Conservation (phyloP, 1,139 yeast species). For the Yamadazyma pseudoaaseri region DNA sequence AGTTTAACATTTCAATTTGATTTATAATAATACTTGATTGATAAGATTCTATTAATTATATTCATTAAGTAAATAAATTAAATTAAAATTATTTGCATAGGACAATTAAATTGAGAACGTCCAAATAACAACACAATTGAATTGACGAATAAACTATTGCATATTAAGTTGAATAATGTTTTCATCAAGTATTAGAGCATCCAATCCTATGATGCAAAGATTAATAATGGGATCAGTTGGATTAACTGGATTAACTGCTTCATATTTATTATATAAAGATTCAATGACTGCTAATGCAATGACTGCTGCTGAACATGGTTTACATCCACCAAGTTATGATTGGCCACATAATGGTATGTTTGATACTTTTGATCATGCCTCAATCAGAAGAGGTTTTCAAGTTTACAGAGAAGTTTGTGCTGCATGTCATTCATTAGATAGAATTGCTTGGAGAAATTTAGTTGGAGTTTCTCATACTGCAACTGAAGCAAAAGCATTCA, state of each 20-base stretch:
- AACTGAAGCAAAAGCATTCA: slow-evolving; percentile 87
- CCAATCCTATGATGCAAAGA: slow-evolving; percentile 49
- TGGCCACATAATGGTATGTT: slow-evolving; percentile 97
- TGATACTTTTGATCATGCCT: slow-evolving; percentile 90
- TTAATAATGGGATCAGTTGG: slow-evolving; percentile 65
- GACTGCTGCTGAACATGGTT: slow-evolving; percentile 99
- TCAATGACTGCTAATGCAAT: slow-evolving; percentile 87
- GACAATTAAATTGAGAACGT: background rate
- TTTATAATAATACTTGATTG: background rate
- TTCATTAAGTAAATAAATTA: background rate
- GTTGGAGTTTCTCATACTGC: slow-evolving; percentile 96
- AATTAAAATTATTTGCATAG: background rate
- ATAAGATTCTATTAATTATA: background rate
- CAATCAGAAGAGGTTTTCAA: slow-evolving; percentile 98
- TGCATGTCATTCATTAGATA: slow-evolving; percentile 94
- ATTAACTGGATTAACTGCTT: slow-evolving; percentile 67
- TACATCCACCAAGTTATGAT: slow-evolving; percentile 88
- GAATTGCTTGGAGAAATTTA: slow-evolving; percentile 98
- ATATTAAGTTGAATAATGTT: slow-evolving; percentile 19
- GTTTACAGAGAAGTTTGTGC: slow-evolving; percentile 99
- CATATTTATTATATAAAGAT: slow-evolving; percentile 76
- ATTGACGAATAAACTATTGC: background rate
- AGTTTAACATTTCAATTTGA: slow-evolving; percentile 5
- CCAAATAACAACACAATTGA: background rate
- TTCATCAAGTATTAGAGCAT: slow-evolving; percentile 21